These are phyloP conservation scores for Tolypocladium tropicale DNA, from an alignment of 2,329 filamentous ascomycete genomes.

Conservation along the genomic window DNA sequence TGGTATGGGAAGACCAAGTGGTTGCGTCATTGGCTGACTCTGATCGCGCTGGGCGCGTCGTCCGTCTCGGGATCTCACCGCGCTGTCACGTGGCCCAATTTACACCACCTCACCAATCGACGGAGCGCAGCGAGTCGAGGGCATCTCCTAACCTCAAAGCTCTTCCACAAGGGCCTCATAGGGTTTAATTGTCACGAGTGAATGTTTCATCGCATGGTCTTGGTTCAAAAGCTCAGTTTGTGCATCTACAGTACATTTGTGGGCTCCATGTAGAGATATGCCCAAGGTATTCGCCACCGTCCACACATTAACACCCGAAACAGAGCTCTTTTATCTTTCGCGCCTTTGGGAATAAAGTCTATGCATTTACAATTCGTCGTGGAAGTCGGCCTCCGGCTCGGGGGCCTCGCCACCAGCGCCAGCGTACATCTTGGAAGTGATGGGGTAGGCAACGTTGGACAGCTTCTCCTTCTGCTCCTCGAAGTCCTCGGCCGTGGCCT, in stretches of 20 bases:
- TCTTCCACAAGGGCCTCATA: too few species aligned
- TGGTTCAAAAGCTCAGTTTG: not conserved
- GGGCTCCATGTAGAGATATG: not conserved
- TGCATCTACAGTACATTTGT: slow-evolving; percentile 1
- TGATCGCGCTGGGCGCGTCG: slow-evolving; percentile 13
- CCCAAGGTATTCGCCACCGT: not conserved
- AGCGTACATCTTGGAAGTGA: slow-evolving; percentile 94
- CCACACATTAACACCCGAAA: slow-evolving; percentile 1
- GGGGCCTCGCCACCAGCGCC: slow-evolving; percentile 41
- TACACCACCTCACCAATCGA: too few species aligned
- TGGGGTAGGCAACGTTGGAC: slow-evolving; percentile 91
- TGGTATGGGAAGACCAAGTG: not conserved
- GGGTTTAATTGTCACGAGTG: not conserved
- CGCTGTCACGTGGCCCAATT: slow-evolving; percentile 16
- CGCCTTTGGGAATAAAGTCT: slow-evolving; percentile 12
- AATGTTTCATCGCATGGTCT: not conserved
- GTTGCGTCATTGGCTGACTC: slow-evolving; percentile 13
- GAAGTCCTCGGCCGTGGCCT: slow-evolving; percentile 85
- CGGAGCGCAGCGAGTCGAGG: too few species aligned
- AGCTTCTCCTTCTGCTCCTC: slow-evolving; percentile 99
- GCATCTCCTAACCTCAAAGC: too few species aligned
- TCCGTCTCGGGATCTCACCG: slow-evolving; percentile 3
- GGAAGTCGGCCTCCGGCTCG: slow-evolving; percentile 62
- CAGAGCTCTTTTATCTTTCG: not conserved
- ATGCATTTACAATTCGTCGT: slow-evolving; percentile 68